Evolutionary conservation across 2,329 filamentous ascomycete species (phyloP).

Genomic region (Aspergillus viridinutans): DNA sequence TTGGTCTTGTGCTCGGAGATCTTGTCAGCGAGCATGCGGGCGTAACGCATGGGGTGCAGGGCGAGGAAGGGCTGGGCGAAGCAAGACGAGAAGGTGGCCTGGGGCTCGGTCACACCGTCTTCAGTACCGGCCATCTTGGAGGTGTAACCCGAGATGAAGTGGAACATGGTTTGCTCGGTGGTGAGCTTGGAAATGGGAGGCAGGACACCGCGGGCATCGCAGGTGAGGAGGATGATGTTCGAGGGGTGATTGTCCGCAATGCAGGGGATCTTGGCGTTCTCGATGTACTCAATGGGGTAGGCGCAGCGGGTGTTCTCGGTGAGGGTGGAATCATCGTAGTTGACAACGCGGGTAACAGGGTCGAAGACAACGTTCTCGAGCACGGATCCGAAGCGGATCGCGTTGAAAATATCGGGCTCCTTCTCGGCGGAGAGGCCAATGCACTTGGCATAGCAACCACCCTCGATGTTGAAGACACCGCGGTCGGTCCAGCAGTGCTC

Average conservation of each 20-base stretch:
- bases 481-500: constrained; percentile 99
- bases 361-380: constrained; percentile 99
- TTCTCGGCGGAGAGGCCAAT: constrained; percentile 97
- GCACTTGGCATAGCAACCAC: constrained; percentile 98
- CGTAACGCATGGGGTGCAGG: constrained; percentile 98
- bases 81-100: constrained; percentile 98
- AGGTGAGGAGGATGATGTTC: constrained; percentile 98
- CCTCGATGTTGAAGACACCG: constrained; percentile 99
- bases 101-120: constrained; percentile 92
- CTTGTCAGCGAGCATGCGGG: constrained; percentile 97
- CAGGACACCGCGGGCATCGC: constrained; percentile 93
- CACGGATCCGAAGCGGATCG: constrained; percentile 94
- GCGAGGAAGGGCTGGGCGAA: constrained; percentile 99
- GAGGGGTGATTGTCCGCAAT: constrained; percentile 78
- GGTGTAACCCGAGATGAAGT: constrained; percentile 99
- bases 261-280: constrained; percentile 98
- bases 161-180: constrained; percentile 97
- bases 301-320: constrained; percentile 98
- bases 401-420: constrained; percentile 95
- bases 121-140: constrained; percentile 99
- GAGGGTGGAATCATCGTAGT: constrained; percentile 92
- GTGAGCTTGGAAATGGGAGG: constrained; percentile 97
- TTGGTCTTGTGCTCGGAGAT: constrained; percentile 92
- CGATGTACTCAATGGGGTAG: constrained; percentile 98
- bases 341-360: constrained; percentile 78